Evolutionary conservation across 2,329 filamentous ascomycete species (phyloP), one percentile per base, ranked within the genome.

Genomic region (Hypoxylon sp.): DNA sequence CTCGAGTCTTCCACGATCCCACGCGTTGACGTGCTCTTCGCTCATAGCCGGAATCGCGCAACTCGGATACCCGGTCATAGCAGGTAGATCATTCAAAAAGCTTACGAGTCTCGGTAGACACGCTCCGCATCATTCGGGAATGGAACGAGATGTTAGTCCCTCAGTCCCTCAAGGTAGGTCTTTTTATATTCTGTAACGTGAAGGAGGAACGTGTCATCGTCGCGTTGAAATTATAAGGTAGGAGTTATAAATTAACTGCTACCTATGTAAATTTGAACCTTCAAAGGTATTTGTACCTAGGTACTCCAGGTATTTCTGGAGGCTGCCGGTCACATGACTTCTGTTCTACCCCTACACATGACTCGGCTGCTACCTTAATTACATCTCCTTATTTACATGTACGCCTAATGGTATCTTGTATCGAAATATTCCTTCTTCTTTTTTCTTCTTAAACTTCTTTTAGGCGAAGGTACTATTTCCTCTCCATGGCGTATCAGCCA

Each of bases 91-190:
- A 50, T 70, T 58, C 47, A 56, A 47, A 57, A 68, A 51, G 71
- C 70, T 73, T 71, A 74, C 70, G 69, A 74, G 70, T 71, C 73
- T 61, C 65, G 68, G 67, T 54, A 56, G 59, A 44, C 53, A 64
- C 35, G 64, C 57, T 71, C 62, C 65, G 73, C 48, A 65, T 56
- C 65, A 67, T 33, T 61, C 17, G 54, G 56, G 51, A 66, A 60
- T 68, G 59, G 14, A 46, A 61, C 48, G 48, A 47, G 50, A 37
- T 53, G 19, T 19, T 29, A 31, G 37, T 65, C 52, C 50, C 37
- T 65, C 53, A 31, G 37, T 65, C 52, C 50, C 37, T 65, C 53
- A 67, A 59, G 48, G 64, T 68, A 33, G 33, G 11, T 14, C 29
- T 31, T 47, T 31, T 47, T 24, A 19, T 35, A 19, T 35, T 57